Evolutionary conservation across 2,329 filamentous ascomycete genomes (phyloP), one percentile per base, ranked within the genome.

Genomic region (Neophaeococcomyces mojaviensis): DNA sequence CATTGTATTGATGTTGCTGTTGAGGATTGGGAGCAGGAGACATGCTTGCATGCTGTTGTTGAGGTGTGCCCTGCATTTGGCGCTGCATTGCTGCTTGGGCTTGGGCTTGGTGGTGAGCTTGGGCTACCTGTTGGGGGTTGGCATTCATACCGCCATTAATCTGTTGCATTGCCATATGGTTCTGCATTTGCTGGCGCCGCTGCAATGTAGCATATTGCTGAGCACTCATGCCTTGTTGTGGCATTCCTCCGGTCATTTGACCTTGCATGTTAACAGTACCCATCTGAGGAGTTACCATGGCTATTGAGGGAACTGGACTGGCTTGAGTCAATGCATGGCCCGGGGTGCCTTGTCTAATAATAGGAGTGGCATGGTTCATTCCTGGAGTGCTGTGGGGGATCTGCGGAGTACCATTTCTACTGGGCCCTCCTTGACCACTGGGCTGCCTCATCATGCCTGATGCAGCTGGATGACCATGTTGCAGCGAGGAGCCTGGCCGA

Each of bases 341-440:
- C 4, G 69, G 69, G 9, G 69, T 72, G 4, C 64, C 66, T 51
- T 72, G 69, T 43, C 68, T 64, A 62, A 72, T 68, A 6, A 69
- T 61, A 3, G 70, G 70, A 3, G 70, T 73, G 18, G 68, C 66
- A 47, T 72, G 68, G 16, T 64, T 64, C 60, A 69, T 65, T 18
- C 65, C 65, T 8, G 69, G 68, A 2, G 69, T 72, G 33, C 67
- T 65, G 39, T 71, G 66, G 6, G 64, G 59, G 60, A 73, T 68
- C 49, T 71, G 68, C 3, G 70, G 70, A 15, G 70, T 73, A 9
- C 69, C 68, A 47, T 72, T 64, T 44, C 68, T 65, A 49, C 69
- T 72, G 2, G 48, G 50, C 16, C 63, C 66, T 24, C 67, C 68
- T 59, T 70, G 68, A 40, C 70, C 66, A 48, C 68, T 71, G 42